Evolutionary conservation across 352 stramenopile genomes (phyloP).

Genomic region (Phytophthora litchii): DNA sequence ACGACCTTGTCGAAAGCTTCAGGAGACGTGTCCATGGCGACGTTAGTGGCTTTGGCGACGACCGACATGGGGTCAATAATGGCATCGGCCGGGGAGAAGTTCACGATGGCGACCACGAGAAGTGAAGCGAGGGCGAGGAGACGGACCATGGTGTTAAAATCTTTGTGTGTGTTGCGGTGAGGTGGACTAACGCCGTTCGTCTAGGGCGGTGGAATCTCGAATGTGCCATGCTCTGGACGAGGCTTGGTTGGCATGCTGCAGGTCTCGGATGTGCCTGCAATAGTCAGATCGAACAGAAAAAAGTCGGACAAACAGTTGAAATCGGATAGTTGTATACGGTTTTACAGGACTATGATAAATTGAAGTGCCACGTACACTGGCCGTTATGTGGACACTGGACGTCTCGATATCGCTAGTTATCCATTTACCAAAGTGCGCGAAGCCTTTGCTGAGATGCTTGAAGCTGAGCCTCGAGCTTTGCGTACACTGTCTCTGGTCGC

Average conservation of each 20-base stretch:
- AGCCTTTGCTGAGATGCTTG: not conserved
- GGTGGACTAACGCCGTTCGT: constrained; percentile 6
- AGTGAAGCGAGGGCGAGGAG: constrained; percentile 27
- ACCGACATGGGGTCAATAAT: constrained; percentile 30
- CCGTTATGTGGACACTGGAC: no score
- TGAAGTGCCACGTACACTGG: no score
- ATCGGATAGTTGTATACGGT: not conserved
- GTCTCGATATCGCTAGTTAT: no score
- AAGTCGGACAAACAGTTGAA: not conserved
- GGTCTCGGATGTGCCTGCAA: constrained; percentile 12
- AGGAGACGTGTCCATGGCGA: constrained; percentile 29
- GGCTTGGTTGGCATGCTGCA: constrained; percentile 13
- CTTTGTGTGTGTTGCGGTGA: not conserved
- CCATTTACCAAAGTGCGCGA: no score
- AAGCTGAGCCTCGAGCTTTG: constrained; percentile 17
- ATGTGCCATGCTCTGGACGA: not conserved
- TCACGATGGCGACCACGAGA: constrained; percentile 24
- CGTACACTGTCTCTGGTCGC: constrained; percentile 11
- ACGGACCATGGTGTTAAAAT: constrained; percentile 21
- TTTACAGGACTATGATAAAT: not conserved
- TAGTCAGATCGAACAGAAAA: constrained; percentile 29
- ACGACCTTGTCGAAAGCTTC: constrained; percentile 11
- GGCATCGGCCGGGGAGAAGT: constrained; percentile 7
- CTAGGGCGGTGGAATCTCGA: constrained; percentile 8
- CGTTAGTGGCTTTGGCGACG: constrained; percentile 19